Evolutionary conservation across 768 basidiomycete species (phyloP).

Genomic region (Amyloporia xantha): DNA sequence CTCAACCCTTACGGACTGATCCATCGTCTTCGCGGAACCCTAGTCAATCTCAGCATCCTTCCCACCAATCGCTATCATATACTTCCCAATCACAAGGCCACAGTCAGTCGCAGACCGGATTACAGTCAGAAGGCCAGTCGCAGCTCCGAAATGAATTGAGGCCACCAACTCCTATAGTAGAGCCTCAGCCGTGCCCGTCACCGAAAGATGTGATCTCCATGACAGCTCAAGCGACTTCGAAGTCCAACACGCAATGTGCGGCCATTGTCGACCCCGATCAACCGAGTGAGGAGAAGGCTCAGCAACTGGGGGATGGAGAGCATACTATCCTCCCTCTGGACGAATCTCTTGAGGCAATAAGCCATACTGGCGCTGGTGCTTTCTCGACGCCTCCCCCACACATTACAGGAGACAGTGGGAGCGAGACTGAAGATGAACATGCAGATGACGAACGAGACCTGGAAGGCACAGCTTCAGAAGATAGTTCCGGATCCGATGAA

Average conservation of each 20-base stretch:
- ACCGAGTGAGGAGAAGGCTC: not conserved
- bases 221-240: not conserved
- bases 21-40: not conserved
- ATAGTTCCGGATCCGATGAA: not conserved
- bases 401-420: not conserved
- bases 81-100: constrained; percentile 14
- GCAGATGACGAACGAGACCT: constrained; percentile 10
- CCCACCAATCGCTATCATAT: constrained; percentile 16
- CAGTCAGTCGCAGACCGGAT: not conserved
- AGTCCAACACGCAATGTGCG: not conserved
- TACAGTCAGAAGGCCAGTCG: not conserved
- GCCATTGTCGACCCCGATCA: not conserved
- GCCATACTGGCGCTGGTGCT: not conserved
- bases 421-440: constrained; percentile 9
- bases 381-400: not conserved
- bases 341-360: not conserved
- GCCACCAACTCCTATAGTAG: not conserved
- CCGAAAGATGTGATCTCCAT: not conserved
- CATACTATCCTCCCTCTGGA: not conserved
- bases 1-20: not conserved
- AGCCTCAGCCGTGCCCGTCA: not conserved
- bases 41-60: constrained; percentile 2
- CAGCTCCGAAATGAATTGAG: not conserved
- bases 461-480: constrained; percentile 1
- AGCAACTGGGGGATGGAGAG: not conserved